Conservation (phyloP, 345 rosid species). For the Aquilaria yunnanensis region DNA sequence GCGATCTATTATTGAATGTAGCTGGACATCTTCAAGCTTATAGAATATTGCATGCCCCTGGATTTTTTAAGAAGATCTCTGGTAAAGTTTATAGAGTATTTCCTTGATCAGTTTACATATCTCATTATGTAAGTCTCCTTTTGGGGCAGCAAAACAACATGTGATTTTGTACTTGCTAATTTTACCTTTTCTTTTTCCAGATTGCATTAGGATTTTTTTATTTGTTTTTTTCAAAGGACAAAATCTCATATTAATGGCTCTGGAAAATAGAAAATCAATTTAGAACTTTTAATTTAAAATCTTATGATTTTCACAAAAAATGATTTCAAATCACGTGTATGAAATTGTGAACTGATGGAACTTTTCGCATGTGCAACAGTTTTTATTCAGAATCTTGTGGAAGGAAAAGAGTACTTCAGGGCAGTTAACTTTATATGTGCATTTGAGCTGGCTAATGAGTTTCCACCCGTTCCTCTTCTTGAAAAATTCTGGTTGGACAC, state of each 20-base stretch:
- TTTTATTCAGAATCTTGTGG: slow-evolving; percentile 21
- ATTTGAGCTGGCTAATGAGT: slow-evolving; percentile 26
- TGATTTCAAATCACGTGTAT: neutral
- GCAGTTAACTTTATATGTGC: slow-evolving; percentile 33
- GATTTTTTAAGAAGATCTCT: slow-evolving; percentile 14
- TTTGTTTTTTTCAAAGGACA: neutral
- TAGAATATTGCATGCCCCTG: slow-evolving; percentile 20
- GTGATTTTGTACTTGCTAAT: neutral
- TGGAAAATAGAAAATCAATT: no score
- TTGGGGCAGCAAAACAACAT: neutral
- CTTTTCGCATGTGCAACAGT: slow-evolving; percentile 8
- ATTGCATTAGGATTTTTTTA: neutral
- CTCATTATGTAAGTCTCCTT: neutral
- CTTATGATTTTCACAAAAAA: neutral
- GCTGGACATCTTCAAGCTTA: slow-evolving; percentile 14
- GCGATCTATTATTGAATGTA: slow-evolving; percentile 11
- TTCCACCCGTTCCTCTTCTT: slow-evolving; percentile 27
- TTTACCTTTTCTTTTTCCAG: neutral
- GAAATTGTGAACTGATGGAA: neutral
- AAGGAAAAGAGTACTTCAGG: slow-evolving; percentile 17
- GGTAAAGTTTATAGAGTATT: slow-evolving; percentile 5
- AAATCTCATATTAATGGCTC: neutral
- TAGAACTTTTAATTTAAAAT: no score
- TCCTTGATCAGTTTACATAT: slow-evolving; percentile 2
- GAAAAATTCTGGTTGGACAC: slow-evolving; percentile 23